These are phyloP conservation scores for Auricularia auricula-judae DNA, from an alignment of 768 basidiomycete species.

Conservation along the genomic window DNA sequence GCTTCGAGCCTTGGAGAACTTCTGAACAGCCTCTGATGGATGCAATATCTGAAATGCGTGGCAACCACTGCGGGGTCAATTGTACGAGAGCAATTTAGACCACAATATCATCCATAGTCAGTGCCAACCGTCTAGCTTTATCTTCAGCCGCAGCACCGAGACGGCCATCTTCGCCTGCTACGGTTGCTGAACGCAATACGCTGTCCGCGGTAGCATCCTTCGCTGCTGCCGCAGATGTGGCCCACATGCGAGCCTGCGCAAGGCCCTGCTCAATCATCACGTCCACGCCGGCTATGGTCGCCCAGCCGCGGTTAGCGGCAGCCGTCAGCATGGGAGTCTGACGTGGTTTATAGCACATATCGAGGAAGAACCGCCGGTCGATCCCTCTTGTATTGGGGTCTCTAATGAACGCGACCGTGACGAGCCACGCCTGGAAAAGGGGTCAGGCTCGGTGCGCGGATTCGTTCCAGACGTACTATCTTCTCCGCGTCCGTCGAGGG, in stretches of 20 bases:
- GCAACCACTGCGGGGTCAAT: too few relatives aligned
- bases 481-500: conserved; percentile 28
- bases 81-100: too few relatives aligned
- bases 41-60: too few relatives aligned
- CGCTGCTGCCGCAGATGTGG: background rate
- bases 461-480: conserved; percentile 21
- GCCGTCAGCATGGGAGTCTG: conserved; percentile 29
- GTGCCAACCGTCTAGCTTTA: too few relatives aligned
- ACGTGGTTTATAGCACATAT: conserved; percentile 35
- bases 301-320: conserved; percentile 21
- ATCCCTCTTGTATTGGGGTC: conserved; percentile 15
- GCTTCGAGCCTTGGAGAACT: too few relatives aligned
- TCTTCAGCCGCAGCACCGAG: too few relatives aligned
- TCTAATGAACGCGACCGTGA: conserved; percentile 10
- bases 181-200: too few relatives aligned
- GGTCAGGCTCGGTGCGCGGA: conserved; percentile 15
- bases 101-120: too few relatives aligned
- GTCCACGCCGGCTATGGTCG: conserved; percentile 21
- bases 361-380: conserved; percentile 30
- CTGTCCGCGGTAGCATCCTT: too few relatives aligned
- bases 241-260: conserved; percentile 21
- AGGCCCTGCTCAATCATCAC: conserved; percentile 27
- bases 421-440: conserved; percentile 2
- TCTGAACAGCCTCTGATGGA: too few relatives aligned
- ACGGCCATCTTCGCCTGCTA: too few relatives aligned